Conservation (phyloP, 257 asterid species). For the Penstemon eatonii region DNA sequence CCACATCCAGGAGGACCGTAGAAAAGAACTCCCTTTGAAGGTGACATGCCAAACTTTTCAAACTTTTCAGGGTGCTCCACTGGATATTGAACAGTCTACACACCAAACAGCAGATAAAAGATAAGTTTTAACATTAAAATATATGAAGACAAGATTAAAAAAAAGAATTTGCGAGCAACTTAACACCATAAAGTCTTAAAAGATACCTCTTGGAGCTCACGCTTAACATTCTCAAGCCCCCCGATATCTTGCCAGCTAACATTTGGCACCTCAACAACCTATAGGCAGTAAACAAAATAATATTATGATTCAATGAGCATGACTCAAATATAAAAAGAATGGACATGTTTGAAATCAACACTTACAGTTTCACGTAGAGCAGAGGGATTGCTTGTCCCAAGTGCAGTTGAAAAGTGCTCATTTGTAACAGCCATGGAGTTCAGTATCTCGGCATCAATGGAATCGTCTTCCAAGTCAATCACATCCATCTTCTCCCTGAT, state of each 20-base stretch:
- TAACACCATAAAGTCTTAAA: not conserved
- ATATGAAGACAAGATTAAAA: not conserved
- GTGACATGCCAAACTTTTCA: too few relatives aligned
- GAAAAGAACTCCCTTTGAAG: too few relatives aligned
- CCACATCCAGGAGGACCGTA: slow-evolving; percentile 73
- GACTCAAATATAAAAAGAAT: not conserved
- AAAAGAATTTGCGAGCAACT: not conserved
- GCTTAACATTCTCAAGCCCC: slow-evolving; percentile 85
- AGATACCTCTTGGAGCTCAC: slow-evolving; percentile 91
- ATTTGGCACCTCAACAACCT: slow-evolving; percentile 96
- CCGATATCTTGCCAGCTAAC: slow-evolving; percentile 85
- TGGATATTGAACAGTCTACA: slow-evolving; percentile 90
- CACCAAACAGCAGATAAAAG: not conserved
- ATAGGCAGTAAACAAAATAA: not conserved
- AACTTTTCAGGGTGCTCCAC: slow-evolving; percentile 89
- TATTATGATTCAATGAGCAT: slow-evolving; percentile 9
- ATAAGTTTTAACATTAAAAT: slow-evolving; percentile 19
- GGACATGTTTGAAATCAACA: slow-evolving; percentile 7
- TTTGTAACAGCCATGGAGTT: slow-evolving; percentile 94
- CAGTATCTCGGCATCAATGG: slow-evolving; percentile 85
- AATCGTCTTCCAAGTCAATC: slow-evolving; percentile 83
- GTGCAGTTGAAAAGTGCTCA: slow-evolving; percentile 87
- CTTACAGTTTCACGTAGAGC: slow-evolving; percentile 91
- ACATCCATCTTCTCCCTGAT: slow-evolving; percentile 98
- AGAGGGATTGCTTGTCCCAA: slow-evolving; percentile 94